A percentile compares a stretch with the other conserved stretches of the same genome.
phyloP scores from a whole-genome alignment of 495 filamentous ascomycete genomes.

The Cercophora sp. region DNA sequence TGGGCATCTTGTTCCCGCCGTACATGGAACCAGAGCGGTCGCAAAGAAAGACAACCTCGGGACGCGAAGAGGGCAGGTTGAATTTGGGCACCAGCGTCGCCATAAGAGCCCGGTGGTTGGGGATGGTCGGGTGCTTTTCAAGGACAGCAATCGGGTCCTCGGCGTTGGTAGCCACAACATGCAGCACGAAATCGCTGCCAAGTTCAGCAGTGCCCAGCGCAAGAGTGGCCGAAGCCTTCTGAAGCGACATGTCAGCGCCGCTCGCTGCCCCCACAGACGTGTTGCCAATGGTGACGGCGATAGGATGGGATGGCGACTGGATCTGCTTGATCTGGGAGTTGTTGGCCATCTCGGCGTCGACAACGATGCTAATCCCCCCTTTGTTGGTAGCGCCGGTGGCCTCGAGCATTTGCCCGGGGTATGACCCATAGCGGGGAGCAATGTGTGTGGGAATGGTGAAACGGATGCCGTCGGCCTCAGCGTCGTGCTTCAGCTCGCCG shows the following conservation, averaged over 20 bases:
- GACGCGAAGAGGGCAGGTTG: constrained; percentile 44
- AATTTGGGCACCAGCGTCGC: constrained; percentile 65
- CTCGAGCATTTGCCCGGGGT: constrained; percentile 28
- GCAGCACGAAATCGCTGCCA: constrained; percentile 50
- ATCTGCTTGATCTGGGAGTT: constrained; percentile 53
- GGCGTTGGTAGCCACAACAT: constrained; percentile 52
- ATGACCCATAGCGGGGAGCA: constrained; percentile 58
- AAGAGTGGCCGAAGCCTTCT: constrained; percentile 59
- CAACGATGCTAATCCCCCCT: constrained; percentile 52
- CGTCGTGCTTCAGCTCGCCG: constrained; percentile 64
- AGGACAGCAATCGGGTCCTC: constrained; percentile 58
- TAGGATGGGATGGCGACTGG: constrained; percentile 64
- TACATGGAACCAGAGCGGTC: constrained; percentile 68
- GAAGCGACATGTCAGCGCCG: constrained; percentile 44
- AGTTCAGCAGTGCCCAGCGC: constrained; percentile 45
- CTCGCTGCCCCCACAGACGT: constrained; percentile 39
- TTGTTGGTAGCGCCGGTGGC: constrained; percentile 11
- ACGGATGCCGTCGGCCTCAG: constrained; percentile 56
- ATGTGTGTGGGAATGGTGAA: constrained; percentile 63
- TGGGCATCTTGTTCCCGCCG: constrained; percentile 42
- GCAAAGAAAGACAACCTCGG: constrained; percentile 68
- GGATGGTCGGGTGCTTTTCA: constrained; percentile 57
- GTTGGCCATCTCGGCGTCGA: constrained; percentile 56
- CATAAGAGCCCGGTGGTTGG: constrained; percentile 62
- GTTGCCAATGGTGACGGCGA: constrained; percentile 58